phyloP scores from a whole-genome alignment of 108 stramenopile genomes.

The Stephanodiscus minutulus region DNA sequence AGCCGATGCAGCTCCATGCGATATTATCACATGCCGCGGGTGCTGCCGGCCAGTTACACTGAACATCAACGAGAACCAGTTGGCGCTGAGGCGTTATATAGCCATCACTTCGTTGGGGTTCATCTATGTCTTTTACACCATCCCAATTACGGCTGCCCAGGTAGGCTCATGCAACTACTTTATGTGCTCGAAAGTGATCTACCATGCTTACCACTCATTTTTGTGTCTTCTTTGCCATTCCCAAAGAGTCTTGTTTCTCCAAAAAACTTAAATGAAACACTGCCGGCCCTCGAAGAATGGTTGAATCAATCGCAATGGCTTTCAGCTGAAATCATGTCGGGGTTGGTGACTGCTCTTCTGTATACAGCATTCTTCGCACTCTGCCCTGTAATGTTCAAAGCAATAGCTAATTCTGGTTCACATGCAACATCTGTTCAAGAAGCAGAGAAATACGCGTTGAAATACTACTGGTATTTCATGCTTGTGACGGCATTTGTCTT shows the following conservation, averaged over 20 bases:
- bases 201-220: background rate
- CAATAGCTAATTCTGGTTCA: conserved; percentile 84
- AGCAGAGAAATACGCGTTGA: conserved; percentile 69
- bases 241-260: conserved; percentile 48
- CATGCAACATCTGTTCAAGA: conserved; percentile 70
- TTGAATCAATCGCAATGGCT: conserved; percentile 30
- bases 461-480: conserved; percentile 91
- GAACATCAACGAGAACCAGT: conserved; percentile 75
- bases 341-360: conserved; percentile 67
- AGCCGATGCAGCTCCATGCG: conserved; percentile 81
- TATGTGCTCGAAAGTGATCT: conserved; percentile 15
- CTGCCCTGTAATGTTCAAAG: conserved; percentile 87
- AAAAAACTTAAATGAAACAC: conserved; percentile 42
- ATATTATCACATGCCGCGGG: conserved; percentile 74
- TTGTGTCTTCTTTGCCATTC: background rate
- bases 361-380: conserved; percentile 77
- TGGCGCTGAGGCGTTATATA: conserved; percentile 59
- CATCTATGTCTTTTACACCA: conserved; percentile 83
- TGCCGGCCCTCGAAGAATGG: conserved; percentile 55
- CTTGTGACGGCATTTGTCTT: conserved; percentile 80
- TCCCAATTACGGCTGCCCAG: conserved; percentile 60
- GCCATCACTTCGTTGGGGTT: conserved; percentile 51
- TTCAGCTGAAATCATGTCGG: conserved; percentile 58
- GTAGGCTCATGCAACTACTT: background rate
- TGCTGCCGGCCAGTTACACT: conserved; percentile 89